These are phyloP conservation scores for Paracorniculantispora psalliotae DNA, from an alignment of 2,329 filamentous ascomycete genomes.

Conservation along the genomic window DNA sequence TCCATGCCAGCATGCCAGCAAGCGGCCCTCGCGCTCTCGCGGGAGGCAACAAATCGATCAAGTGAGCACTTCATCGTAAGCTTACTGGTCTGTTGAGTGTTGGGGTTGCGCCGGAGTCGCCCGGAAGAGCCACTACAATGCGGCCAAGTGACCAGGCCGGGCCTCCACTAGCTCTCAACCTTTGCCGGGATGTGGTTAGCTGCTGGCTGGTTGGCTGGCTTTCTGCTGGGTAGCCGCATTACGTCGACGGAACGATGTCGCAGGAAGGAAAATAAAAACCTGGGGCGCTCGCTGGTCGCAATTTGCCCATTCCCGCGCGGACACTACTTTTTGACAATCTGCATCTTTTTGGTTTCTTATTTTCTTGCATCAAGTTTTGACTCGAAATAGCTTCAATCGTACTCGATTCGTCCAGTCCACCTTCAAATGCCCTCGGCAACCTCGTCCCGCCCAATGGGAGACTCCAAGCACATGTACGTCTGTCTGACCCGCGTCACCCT, in stretches of 20 bases:
- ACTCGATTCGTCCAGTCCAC: background rate
- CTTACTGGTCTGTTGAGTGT: constrained; percentile 16
- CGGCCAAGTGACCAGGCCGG: constrained; percentile 9
- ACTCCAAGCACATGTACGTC: constrained; percentile 13
- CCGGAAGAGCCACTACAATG: background rate
- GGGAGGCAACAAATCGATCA: constrained; percentile 2
- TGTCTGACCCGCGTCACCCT: background rate
- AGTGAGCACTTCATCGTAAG: constrained; percentile 10
- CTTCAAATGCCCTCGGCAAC: background rate
- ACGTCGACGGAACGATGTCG: constrained; percentile 9
- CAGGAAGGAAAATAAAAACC: constrained; percentile 1
- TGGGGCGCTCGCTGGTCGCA: background rate
- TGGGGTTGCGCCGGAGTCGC: constrained; percentile 10
- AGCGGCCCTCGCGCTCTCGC: too few relatives aligned
- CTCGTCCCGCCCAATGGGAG: background rate
- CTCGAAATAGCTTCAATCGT: background rate
- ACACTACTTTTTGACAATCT: background rate
- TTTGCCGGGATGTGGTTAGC: background rate
- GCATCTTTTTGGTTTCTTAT: background rate
- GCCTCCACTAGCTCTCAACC: constrained; percentile 11
- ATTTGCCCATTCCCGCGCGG: background rate
- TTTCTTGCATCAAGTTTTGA: background rate
- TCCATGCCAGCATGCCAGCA: too few relatives aligned
- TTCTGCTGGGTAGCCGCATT: background rate
- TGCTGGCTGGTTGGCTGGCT: background rate